Evolutionary conservation across 441 rosid genomes (phyloP).

Genomic region (Populus hybrid): DNA sequence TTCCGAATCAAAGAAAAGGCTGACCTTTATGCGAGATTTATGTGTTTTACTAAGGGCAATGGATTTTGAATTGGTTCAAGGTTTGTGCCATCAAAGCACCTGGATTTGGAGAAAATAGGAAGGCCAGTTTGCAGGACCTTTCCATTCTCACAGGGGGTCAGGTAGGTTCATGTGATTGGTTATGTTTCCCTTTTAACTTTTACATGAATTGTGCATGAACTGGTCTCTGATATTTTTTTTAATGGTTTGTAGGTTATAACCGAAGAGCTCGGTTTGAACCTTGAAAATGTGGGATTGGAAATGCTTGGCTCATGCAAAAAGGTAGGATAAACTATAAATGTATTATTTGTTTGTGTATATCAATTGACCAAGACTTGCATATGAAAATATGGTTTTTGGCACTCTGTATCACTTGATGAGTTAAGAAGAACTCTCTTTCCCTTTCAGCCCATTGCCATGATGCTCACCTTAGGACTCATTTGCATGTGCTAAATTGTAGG

Average conservation of each 20-base stretch:
- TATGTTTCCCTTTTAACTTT: neutral
- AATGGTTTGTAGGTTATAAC: conserved; percentile 47
- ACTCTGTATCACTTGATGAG: neutral
- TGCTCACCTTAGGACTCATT: neutral
- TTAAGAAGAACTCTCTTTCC: neutral
- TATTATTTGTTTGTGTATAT: neutral
- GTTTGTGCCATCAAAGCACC: conserved; percentile 83
- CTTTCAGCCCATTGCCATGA: neutral
- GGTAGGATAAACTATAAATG: conserved; percentile 23
- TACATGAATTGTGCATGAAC: neutral
- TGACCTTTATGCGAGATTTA: neutral
- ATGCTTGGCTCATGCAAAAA: conserved; percentile 74
- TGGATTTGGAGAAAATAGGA: conserved; percentile 80
- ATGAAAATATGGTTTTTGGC: neutral
- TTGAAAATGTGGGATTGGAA: conserved; percentile 58
- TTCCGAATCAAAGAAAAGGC: neutral
- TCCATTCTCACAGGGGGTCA: conserved; percentile 70
- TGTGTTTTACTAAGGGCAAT: neutral
- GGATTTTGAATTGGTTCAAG: conserved; percentile 16
- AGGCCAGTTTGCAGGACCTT: conserved; percentile 60
- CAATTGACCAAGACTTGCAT: neutral
- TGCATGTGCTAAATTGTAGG: conserved; percentile 24
- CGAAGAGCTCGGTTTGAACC: conserved; percentile 71
- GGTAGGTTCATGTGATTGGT: conserved; percentile 23
- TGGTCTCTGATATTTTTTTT: neutral